These are phyloP conservation scores for Lentinula detonsa DNA, from an alignment of 768 basidiomycete species.

Conservation along the genomic window DNA sequence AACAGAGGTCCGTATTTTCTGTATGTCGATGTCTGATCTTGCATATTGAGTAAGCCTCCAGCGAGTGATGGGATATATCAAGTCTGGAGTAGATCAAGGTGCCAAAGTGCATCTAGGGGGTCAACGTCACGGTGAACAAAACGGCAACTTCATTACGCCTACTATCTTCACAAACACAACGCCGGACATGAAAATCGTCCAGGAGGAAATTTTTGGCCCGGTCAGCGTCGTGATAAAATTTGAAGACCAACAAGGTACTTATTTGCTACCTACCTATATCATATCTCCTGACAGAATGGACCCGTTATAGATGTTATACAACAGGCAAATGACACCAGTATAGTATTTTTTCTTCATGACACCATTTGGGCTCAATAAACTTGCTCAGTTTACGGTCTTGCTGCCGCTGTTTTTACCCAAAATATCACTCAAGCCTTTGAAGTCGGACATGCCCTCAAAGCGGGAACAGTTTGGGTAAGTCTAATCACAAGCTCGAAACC, in stretches of 20 bases:
- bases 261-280: not conserved
- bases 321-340: slow-evolving; percentile 47
- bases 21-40: slow-evolving; percentile 5
- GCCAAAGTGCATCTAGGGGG: slow-evolving; percentile 62
- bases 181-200: slow-evolving; percentile 62
- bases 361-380: not conserved
- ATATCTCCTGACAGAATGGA: not conserved
- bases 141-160: slow-evolving; percentile 61
- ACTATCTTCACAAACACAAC: slow-evolving; percentile 63
- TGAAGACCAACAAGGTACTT: slow-evolving; percentile 39
- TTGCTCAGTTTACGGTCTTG: slow-evolving; percentile 72
- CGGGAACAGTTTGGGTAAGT: slow-evolving; percentile 57
- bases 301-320: slow-evolving; percentile 34
- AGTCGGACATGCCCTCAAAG: slow-evolving; percentile 59
- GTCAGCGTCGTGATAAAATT: slow-evolving; percentile 68
- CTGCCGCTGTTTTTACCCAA: slow-evolving; percentile 68
- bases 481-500: too few species aligned
- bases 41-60: slow-evolving; percentile 14
- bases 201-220: slow-evolving; percentile 71
- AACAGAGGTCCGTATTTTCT: slow-evolving; percentile 48
- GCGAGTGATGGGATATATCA: slow-evolving; percentile 71
- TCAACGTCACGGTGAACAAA: slow-evolving; percentile 35
- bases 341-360: not conserved
- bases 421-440: slow-evolving; percentile 61
- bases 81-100: slow-evolving; percentile 58